These are phyloP conservation scores for Orobanche coerulescens DNA, from an alignment of 257 asterid genomes.

Conservation along the genomic window DNA sequence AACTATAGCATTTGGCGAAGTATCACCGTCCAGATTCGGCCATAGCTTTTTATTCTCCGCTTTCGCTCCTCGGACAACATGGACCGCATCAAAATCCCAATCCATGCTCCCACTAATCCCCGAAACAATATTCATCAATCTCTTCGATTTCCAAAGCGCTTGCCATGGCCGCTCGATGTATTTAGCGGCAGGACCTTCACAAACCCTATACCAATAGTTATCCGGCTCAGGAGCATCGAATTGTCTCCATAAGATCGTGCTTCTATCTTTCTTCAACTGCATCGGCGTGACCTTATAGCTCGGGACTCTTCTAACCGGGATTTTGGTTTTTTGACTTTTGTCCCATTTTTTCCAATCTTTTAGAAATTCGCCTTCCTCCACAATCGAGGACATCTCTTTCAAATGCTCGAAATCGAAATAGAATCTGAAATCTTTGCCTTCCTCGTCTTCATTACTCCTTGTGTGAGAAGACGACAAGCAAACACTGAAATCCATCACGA, in stretches of 20 bases:
- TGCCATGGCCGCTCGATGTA: constrained; percentile 82
- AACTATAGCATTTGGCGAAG: constrained; percentile 77
- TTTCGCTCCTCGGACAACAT: constrained; percentile 82
- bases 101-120: constrained; percentile 96
- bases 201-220: constrained; percentile 91
- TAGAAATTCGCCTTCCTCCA: constrained; percentile 69
- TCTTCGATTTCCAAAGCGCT: constrained; percentile 83
- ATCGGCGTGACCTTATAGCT: constrained; percentile 60
- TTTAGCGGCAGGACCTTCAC: constrained; percentile 82
- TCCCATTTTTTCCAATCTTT: constrained; percentile 85
- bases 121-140: constrained; percentile 84
- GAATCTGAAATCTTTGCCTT: constrained; percentile 84
- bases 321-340: constrained; percentile 47
- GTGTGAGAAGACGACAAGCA: constrained; percentile 78
- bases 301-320: constrained; percentile 53
- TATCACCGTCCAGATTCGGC: constrained; percentile 83
- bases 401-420: constrained; percentile 92
- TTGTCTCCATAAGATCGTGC: constrained; percentile 69
- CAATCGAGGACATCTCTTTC: constrained; percentile 65
- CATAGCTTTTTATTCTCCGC: constrained; percentile 66
- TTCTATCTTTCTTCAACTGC: constrained; percentile 67
- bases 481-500: constrained; percentile 85
- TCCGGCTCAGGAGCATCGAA: constrained; percentile 80
- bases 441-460: constrained; percentile 59
- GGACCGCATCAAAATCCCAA: constrained; percentile 95